Percentiles rank a stretch among this genome's conserved stretches.
phyloP scores from a whole-genome alignment of 2,329 filamentous ascomycete genomes.

The Colletotrichum cuscutae region DNA sequence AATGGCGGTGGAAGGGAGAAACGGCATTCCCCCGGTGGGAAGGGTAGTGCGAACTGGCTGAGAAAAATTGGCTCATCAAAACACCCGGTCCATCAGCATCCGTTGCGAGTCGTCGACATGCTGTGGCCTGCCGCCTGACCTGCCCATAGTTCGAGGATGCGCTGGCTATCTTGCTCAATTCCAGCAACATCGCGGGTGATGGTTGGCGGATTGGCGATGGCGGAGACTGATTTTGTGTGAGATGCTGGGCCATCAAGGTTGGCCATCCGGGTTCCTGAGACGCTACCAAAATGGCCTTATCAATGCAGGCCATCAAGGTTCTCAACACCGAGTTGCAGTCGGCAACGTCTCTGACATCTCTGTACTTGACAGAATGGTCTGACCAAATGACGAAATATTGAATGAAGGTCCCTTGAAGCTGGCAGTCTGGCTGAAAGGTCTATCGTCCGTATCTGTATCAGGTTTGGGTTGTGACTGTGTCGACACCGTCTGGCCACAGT shows the following conservation, averaged over 20 bases:
- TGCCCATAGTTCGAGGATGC: slow-evolving; percentile 1
- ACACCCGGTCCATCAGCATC: slow-evolving; percentile 8
- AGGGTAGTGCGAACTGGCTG: slow-evolving; percentile 12
- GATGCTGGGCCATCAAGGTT: slow-evolving; percentile 34
- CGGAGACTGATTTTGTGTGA: slow-evolving; percentile 1
- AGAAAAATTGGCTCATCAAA: slow-evolving; percentile 24
- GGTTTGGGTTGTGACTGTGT: not conserved
- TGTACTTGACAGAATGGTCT: not conserved
- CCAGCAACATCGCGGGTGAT: not conserved
- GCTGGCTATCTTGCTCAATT: slow-evolving; percentile 10
- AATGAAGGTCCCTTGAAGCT: not conserved
- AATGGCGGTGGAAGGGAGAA: slow-evolving; percentile 28
- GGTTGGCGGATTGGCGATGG: slow-evolving; percentile 18
- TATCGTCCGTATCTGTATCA: too few relatives aligned
- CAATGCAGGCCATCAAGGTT: slow-evolving; percentile 33
- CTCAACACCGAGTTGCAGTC: slow-evolving; percentile 1
- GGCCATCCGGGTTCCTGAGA: slow-evolving; percentile 32
- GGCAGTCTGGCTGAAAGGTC: too few relatives aligned
- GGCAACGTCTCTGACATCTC: not conserved
- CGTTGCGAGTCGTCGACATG: slow-evolving; percentile 6
- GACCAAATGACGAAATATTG: not conserved
- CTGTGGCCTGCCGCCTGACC: slow-evolving; percentile 8
- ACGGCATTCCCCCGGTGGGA: not conserved
- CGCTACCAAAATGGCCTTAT: slow-evolving; percentile 12
- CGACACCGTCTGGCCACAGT: not conserved